Percentiles rank a stretch among this genome's conserved stretches.
Evolutionary conservation across 208 protist genomes (phyloP).

Genomic region (Trypanosomatidae sp.): DNA sequence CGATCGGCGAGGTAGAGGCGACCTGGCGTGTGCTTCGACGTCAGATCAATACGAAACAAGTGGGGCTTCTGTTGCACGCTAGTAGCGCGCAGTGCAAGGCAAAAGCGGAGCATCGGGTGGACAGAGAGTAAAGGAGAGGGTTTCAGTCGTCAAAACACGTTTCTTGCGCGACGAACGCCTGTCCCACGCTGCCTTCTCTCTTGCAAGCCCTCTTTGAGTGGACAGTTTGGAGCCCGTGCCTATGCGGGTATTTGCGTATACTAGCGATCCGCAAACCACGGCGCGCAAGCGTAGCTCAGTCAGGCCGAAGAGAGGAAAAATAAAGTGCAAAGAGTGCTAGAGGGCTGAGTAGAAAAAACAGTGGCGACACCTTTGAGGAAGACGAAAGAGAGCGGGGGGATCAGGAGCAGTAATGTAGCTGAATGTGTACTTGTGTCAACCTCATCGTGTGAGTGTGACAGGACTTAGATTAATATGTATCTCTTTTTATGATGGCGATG

Average conservation of each 20-base stretch:
- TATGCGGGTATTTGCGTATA: slow-evolving; percentile 1
- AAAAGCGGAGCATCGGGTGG: slow-evolving; percentile 16
- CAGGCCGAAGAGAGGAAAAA: not conserved
- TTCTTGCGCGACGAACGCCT: not conserved
- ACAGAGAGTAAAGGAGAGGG: not conserved
- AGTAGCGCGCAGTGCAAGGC: slow-evolving; percentile 8
- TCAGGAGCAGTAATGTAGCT: not conserved
- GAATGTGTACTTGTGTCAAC: slow-evolving; percentile 1
- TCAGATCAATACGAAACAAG: slow-evolving; percentile 21
- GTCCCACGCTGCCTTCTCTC: not conserved
- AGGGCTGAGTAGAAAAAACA: not conserved
- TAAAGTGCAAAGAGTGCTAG: not conserved
- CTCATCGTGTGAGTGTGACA: not conserved
- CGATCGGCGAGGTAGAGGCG: slow-evolving; percentile 72
- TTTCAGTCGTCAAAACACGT: not conserved
- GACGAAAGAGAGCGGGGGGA: not conserved
- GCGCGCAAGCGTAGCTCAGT: not conserved
- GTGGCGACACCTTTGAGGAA: not conserved
- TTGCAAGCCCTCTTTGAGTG: not conserved
- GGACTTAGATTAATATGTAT: not conserved
- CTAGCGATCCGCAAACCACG: not conserved
- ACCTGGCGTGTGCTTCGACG: slow-evolving; percentile 20
- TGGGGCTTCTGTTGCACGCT: slow-evolving; percentile 13
- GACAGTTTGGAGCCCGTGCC: not conserved
- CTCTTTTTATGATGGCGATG: not conserved